Conservation (phyloP, 179 eudicot species). For the Carnegiea gigantea region DNA sequence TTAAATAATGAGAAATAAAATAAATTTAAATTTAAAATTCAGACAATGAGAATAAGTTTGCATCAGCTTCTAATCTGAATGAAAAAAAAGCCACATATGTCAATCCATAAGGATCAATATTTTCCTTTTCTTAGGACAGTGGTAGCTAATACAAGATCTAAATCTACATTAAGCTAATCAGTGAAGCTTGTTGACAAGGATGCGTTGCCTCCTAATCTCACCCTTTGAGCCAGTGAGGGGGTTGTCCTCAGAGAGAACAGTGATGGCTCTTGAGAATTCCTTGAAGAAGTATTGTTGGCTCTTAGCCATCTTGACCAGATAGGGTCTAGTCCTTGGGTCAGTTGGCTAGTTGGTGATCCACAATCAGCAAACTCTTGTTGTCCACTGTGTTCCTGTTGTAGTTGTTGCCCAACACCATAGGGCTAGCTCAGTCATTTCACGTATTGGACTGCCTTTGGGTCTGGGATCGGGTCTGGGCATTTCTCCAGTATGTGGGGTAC, state of each 20-base stretch:
- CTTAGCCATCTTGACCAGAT: constrained; percentile 88
- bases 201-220: constrained; percentile 87
- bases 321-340: constrained; percentile 77
- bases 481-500: constrained; percentile 95
- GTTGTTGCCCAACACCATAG: constrained; percentile 91
- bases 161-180: background rate
- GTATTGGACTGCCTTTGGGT: constrained; percentile 91
- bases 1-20: no score
- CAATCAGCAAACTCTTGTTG: constrained; percentile 85
- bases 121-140: no score
- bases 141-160: no score
- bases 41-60: no score
- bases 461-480: constrained; percentile 83
- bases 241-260: constrained; percentile 83
- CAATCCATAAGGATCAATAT: no score
- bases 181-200: constrained; percentile 72
- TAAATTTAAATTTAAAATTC: no score
- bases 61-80: no score
- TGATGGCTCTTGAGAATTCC: constrained; percentile 69
- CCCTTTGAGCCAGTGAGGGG: constrained; percentile 91
- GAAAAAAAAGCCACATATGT: no score
- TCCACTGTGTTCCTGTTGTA: constrained; percentile 92
- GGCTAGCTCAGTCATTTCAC: constrained; percentile 94
- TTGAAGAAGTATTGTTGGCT: constrained; percentile 72
- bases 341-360: constrained; percentile 82